Base-by-base conservation (phyloP, 2,329 filamentous ascomycete species). In the Verticillium klebahnii region DNA sequence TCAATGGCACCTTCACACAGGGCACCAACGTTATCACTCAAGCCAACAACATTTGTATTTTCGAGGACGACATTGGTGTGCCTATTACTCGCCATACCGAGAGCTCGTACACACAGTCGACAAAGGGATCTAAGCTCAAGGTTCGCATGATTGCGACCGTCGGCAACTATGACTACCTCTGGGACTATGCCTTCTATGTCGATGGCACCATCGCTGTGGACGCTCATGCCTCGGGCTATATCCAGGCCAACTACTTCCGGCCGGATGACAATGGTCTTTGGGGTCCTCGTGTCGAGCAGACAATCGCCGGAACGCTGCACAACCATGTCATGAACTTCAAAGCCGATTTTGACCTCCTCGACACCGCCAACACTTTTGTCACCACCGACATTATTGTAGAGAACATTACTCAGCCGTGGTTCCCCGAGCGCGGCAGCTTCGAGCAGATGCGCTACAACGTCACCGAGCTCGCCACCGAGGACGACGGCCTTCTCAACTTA, bases 161-260 rank as follows among this genome's bases (percentile, higher is more conserved):
- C 17, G 76, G 77, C 2, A 80, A 80, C 63, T 79, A 80, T 61
- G 77, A 80, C 60, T 75, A 76, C 62, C 67, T 75, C 12, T 74
- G 74, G 58, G 70, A 72, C 60, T 75, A 75, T 59, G 65, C 63
- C 37, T 75, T 74, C 64, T 68, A 72, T 57, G 66, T 76, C 8
- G 73, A 76, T 62, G 73, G 72, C 0, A 74, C 74, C 4, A 62
- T 80, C 5, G 74, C 77, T 60, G 73, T 78, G 61, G 62, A 72
- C 7, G 74, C 74, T 19, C 73, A 70, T 5, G 75, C 75, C 0
- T 76, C 74, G 0, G 75, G 75, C 15, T 77, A 77, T 56, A 68
- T 77, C 6, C 72, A 74, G 65, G 69, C 70, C 19, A 71, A 70
- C 2, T 67, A 67, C 60, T 68, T 63, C 63, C 66, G 66, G 57